Percentiles rank a stretch among this genome's conserved stretches.
Conservation (phyloP, 306 rosid genomes). For the Sindora glabra region DNA sequence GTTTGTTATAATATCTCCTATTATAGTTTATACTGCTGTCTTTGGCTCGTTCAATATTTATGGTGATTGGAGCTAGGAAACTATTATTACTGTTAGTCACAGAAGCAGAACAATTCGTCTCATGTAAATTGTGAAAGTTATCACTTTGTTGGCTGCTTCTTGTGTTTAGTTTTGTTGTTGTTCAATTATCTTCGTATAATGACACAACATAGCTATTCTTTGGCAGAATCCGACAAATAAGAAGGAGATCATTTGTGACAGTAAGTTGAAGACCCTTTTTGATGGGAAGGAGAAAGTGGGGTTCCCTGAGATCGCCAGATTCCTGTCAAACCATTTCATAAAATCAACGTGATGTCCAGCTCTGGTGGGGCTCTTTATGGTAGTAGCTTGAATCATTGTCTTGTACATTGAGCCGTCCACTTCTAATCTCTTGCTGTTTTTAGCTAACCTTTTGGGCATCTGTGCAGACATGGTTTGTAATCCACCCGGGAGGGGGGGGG, state of each 20-base stretch:
- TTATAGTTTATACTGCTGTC: neutral
- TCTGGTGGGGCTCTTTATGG: neutral
- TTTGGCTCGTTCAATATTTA: neutral
- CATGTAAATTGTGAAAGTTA: neutral
- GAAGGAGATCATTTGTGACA: slow-evolving; percentile 60
- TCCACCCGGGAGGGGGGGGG: neutral
- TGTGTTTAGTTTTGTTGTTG: neutral
- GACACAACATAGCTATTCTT: slow-evolving; percentile 12
- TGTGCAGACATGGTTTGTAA: neutral
- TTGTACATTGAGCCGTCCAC: slow-evolving; percentile 7
- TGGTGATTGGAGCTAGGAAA: neutral
- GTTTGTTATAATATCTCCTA: too few species aligned
- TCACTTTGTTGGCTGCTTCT: neutral
- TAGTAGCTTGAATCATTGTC: slow-evolving; percentile 4
- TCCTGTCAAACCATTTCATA: slow-evolving; percentile 45
- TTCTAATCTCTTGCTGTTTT: neutral
- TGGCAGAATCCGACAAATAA: slow-evolving; percentile 60
- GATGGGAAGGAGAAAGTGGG: slow-evolving; percentile 52
- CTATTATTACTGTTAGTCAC: neutral
- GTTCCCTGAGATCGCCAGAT: slow-evolving; percentile 44
- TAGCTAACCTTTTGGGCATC: neutral
- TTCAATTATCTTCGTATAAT: neutral
- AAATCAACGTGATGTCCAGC: slow-evolving; percentile 28
- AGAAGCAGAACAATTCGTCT: neutral
- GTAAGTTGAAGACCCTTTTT: slow-evolving; percentile 58